Evolutionary conservation across 78 protist species (phyloP), one percentile per base, ranked within the genome.

Genomic region (Bigelowiella natans): DNA sequence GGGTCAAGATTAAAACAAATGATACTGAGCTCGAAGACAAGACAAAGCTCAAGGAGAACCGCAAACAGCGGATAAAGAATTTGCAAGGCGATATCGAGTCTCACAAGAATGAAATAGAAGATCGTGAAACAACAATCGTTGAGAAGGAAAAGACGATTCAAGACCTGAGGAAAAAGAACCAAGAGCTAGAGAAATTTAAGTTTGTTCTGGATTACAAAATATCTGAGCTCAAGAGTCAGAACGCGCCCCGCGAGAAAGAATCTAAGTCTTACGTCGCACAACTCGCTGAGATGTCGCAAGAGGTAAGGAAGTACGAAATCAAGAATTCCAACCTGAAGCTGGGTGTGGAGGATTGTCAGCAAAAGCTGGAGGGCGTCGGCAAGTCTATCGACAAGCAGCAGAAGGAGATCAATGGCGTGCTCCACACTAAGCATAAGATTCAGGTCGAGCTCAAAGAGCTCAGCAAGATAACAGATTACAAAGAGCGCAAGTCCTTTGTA

Each of bases 191-290:
- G 11, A 90, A 90, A 2, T 82, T 38, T 40, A 90, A 90, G 37
- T 90, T 90, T 87, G 92, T 90, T 83, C 31, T 90, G 51, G 92
- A 90, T 40, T 37, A 73, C 36, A 40, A 90, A 3, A 90, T 90
- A 36, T 2, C 36, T 18, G 88, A 90, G 3, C 31, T 90, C 2
- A 90, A 83, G 31, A 83, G 30, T 7, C 88, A 90, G 37, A 90
- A 64, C 38, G 88, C 40, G 34, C 92, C 92, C 3, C 40, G 73
- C 40, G 87, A 85, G 73, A 18, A 51, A 51, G 34, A 51, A 51
- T 26, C 34, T 51, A 7, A 18, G 18, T 51, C 73, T 51, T 51
- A 51, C 73, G 18, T 51, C 73, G 18, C 7, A 51, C 73, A 51
- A 18, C 73, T 51, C 34, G 73, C 18, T 51, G 73, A 51, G 73